These are phyloP conservation scores for Umbellularia californica DNA, from an alignment of 164 flowering plant genomes.

Conservation along the genomic window DNA sequence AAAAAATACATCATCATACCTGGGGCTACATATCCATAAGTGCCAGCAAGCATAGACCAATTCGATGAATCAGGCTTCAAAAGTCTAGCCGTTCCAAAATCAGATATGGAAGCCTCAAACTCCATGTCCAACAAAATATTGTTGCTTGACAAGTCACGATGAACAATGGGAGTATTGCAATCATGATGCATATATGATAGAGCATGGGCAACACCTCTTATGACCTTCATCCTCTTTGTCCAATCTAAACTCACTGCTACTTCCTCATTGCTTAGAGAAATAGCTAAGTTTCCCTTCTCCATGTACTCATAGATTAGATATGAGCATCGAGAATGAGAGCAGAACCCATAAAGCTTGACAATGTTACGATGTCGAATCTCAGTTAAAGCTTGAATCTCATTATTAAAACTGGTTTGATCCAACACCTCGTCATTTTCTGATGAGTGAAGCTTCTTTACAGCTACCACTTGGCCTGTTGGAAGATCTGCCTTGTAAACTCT, in stretches of 20 bases:
- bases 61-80: constrained; percentile 3
- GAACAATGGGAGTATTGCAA: not conserved
- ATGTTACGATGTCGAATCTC: not conserved
- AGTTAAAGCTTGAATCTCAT: not conserved
- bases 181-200: not conserved
- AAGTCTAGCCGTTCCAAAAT: not conserved
- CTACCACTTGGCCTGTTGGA: not conserved
- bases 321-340: not conserved
- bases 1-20: not conserved
- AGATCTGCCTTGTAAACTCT: constrained; percentile 1
- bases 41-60: not conserved
- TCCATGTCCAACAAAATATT: not conserved
- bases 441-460: not conserved
- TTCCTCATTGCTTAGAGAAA: not conserved
- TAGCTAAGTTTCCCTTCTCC: not conserved
- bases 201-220: not conserved
- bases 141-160: not conserved
- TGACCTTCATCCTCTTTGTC: not conserved
- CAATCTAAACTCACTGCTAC: not conserved
- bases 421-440: not conserved
- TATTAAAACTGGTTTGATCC: not conserved
- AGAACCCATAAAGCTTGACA: not conserved
- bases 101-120: not conserved
- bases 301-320: not conserved
- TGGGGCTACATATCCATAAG: not conserved